Evolutionary conservation across 2,329 filamentous ascomycete species (phyloP), one percentile per base, ranked within the genome.

Genomic region (Davidsoniella virescens): DNA sequence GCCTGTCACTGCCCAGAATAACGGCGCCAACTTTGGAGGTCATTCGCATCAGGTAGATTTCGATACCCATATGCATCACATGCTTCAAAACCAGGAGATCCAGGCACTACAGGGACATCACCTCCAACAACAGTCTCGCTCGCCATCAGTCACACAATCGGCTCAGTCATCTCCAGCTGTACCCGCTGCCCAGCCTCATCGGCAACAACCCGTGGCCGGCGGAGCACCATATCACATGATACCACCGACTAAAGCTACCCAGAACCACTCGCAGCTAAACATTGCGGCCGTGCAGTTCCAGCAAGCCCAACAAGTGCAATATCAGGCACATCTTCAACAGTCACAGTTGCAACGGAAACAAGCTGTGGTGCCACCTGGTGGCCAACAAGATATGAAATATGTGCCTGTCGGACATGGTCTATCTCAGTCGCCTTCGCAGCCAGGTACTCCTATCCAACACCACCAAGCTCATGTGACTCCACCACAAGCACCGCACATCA

Each of bases 11-110:
- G 23, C 10, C 39, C 50, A 47, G 41, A 20, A 29, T 6, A 17
- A 23, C 38, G 29, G 23, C 14, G 23, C 23, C 17, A 23, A 17
- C 25, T 20, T 29, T 29, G 26, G 26, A 8, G 10, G 26, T 10
- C 26, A 29, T 50, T 36, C 38, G 38, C 50, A 48, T 6, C 50
- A 52, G 20, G 17, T 39, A 7, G 39, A 39, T 14, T 52, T 52
- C 2, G 55, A 64, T 12, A 58, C 59, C 12, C 55, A 57, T n/a
- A 44, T 54, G 12, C 63, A 55, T 25, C 55, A 56, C n/a, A 25
- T 45, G 17, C 29, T 48, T 23, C 57, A 56, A 25, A 59, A 58
- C 20, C 61, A 57, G 16, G 48, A 54, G 2, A 47, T 50, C 10
- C 45, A 46, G 18, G 10, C 47, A 3, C 29, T 47, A 10, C 47